Evolutionary conservation across 2,329 filamentous ascomycete genomes (phyloP).

Genomic region (Penicillium sp.): DNA sequence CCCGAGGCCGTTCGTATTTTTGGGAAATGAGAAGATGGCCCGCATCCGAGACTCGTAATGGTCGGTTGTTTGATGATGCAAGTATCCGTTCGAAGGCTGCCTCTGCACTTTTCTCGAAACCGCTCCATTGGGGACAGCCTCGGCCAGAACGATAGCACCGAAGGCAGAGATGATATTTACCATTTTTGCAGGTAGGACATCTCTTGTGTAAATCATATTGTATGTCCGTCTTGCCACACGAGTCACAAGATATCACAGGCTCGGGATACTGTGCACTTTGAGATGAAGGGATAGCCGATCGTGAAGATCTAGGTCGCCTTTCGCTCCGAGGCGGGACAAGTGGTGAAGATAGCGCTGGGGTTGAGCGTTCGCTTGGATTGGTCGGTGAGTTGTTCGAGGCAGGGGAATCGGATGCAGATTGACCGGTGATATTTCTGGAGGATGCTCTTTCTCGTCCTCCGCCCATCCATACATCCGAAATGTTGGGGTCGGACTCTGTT

Average conservation of each 20-base stretch:
- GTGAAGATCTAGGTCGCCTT: constrained; percentile 36
- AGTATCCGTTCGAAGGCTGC: constrained; percentile 65
- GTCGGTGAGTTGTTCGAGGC: constrained; percentile 17
- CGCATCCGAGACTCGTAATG: constrained; percentile 20
- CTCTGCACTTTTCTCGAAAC: constrained; percentile 77
- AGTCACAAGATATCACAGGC: constrained; percentile 73
- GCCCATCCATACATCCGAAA: constrained; percentile 30
- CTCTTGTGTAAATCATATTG: constrained; percentile 87
- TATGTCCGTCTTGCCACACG: constrained; percentile 72
- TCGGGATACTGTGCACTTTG: constrained; percentile 60
- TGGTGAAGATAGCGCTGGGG: constrained; percentile 19
- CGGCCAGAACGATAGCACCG: constrained; percentile 76
- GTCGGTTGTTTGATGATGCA: constrained; percentile 32
- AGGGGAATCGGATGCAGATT: constrained; percentile 31
- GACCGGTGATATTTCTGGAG: constrained; percentile 24
- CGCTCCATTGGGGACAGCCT: constrained; percentile 86
- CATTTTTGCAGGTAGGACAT: constrained; percentile 71
- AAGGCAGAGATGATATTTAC: constrained; percentile 78
- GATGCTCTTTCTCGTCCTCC: constrained; percentile 28
- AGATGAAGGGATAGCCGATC: constrained; percentile 32
- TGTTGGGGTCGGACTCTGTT: constrained; percentile 37
- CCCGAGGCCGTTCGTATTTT: constrained; percentile 38
- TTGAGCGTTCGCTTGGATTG: constrained; percentile 10
- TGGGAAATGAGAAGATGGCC: constrained; percentile 57
- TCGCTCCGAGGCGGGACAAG: constrained; percentile 24